Percentiles rank a stretch among this genome's conserved stretches.
Conservation (phyloP, 2,329 filamentous ascomycete species). For the Bipolaris oryzae region DNA sequence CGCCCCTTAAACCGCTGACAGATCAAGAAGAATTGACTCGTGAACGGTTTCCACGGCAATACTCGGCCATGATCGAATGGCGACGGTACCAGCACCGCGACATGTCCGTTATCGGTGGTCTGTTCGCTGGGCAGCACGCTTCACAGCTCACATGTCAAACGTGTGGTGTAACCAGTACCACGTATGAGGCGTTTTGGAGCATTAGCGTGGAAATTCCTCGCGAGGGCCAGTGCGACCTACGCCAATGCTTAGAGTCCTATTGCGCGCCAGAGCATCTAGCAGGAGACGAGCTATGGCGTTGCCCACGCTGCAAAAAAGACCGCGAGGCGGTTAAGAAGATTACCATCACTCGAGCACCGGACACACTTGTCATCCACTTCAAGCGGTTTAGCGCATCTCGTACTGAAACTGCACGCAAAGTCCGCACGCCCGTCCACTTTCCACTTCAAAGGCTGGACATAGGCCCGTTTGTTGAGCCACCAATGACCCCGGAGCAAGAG, state of each 20-base stretch:
- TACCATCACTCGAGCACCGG: slow-evolving; percentile 77
- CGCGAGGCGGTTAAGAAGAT: slow-evolving; percentile 72
- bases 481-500: slow-evolving; percentile 47
- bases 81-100: slow-evolving; percentile 70
- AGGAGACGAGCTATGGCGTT: slow-evolving; percentile 72
- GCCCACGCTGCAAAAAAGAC: slow-evolving; percentile 73
- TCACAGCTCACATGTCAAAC: slow-evolving; percentile 66
- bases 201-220: slow-evolving; percentile 73
- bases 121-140: slow-evolving; percentile 76
- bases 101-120: slow-evolving; percentile 75
- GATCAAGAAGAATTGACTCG: slow-evolving; percentile 65
- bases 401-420: slow-evolving; percentile 67
- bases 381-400: slow-evolving; percentile 69
- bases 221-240: slow-evolving; percentile 64
- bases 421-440: slow-evolving; percentile 74
- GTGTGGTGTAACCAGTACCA: slow-evolving; percentile 68
- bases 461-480: slow-evolving; percentile 63
- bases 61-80: slow-evolving; percentile 79
- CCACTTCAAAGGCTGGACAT: slow-evolving; percentile 73
- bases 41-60: slow-evolving; percentile 65
- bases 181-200: slow-evolving; percentile 73
- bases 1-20: slow-evolving; percentile 63
- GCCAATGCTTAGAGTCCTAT: slow-evolving; percentile 73
- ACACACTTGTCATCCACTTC: slow-evolving; percentile 78
- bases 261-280: slow-evolving; percentile 70